Evolutionary conservation across 2,329 filamentous ascomycete species (phyloP).

Genomic region (Hirsutella rhossiliensis): DNA sequence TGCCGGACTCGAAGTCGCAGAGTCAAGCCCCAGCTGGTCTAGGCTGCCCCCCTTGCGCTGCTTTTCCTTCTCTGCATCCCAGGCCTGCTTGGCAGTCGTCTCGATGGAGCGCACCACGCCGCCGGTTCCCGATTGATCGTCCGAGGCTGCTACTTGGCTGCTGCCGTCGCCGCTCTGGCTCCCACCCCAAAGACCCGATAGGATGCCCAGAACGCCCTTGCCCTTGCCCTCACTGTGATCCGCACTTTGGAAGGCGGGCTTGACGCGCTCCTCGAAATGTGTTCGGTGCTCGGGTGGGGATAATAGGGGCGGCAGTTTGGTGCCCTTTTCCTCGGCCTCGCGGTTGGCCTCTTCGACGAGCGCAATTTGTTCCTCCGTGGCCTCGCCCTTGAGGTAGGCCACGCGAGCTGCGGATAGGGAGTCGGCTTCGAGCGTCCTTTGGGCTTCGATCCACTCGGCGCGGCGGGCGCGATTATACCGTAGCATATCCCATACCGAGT

Average conservation of each 20-base stretch:
- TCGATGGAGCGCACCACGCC: slow-evolving; percentile 13
- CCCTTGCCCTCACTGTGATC: slow-evolving; percentile 11
- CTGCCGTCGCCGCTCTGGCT: slow-evolving; percentile 1
- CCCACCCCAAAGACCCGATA: slow-evolving; percentile 17
- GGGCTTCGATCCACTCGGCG: slow-evolving; percentile 43
- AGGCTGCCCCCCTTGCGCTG: slow-evolving; percentile 38
- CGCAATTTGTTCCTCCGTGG: slow-evolving; percentile 41
- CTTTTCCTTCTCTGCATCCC: slow-evolving; percentile 37
- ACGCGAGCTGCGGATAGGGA: slow-evolving; percentile 44
- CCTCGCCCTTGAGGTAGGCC: slow-evolving; percentile 46
- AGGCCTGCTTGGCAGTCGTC: slow-evolving; percentile 29
- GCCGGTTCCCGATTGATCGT: slow-evolving; percentile 10
- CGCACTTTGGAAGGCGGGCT: slow-evolving; percentile 16
- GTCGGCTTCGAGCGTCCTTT: slow-evolving; percentile 40
- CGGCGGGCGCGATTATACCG: slow-evolving; percentile 48
- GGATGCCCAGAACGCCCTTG: slow-evolving; percentile 23
- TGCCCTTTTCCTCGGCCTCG: slow-evolving; percentile 30
- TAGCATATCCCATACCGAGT: slow-evolving; percentile 51
- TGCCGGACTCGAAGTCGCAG: slow-evolving; percentile 10
- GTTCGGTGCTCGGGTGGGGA: slow-evolving; percentile 28
- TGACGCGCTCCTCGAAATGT: slow-evolving; percentile 22
- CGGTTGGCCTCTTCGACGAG: slow-evolving; percentile 46
- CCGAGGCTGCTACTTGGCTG: slow-evolving; percentile 7
- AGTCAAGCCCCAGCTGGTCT: slow-evolving; percentile 34
- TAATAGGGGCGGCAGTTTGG: slow-evolving; percentile 39